Evolutionary conservation across 2,329 filamentous ascomycete genomes (phyloP).

Genomic region (Botrytis deweyae): DNA sequence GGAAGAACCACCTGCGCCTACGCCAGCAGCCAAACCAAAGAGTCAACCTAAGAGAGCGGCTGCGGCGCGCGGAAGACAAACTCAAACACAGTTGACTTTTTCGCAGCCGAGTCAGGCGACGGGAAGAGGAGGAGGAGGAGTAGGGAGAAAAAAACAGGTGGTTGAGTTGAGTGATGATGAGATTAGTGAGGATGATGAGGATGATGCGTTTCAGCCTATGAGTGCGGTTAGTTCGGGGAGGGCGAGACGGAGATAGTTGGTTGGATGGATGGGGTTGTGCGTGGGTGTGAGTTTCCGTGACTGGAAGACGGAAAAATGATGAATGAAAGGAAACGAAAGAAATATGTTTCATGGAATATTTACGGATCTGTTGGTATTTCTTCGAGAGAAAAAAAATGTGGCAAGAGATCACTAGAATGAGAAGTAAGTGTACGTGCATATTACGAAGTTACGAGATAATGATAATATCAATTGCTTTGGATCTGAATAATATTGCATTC

Average conservation of each 20-base stretch:
- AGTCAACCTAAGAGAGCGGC: constrained; percentile 35
- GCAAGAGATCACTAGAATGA: background rate
- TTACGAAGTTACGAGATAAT: background rate
- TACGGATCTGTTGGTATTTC: background rate
- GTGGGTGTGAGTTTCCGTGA: background rate
- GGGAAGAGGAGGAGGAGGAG: background rate
- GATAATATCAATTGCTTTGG: background rate
- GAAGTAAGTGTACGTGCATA: background rate
- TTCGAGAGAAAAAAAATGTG: too few species aligned
- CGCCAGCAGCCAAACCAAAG: constrained; percentile 41
- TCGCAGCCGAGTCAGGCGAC: constrained; percentile 36
- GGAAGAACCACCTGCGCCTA: constrained; percentile 46
- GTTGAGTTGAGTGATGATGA: constrained; percentile 66
- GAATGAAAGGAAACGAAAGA: background rate
- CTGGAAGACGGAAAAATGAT: too few species aligned
- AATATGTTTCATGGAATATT: background rate
- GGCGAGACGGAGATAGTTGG: background rate
- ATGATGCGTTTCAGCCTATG: constrained; percentile 56
- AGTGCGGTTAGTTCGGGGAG: constrained; percentile 19
- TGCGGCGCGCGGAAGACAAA: constrained; percentile 43
- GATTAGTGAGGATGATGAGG: constrained; percentile 51
- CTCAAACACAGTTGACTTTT: constrained; percentile 55
- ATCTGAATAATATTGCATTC: background rate
- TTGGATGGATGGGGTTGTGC: background rate
- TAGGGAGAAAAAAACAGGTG: constrained; percentile 33